A percentile compares a stretch with the other conserved stretches of the same genome.
Conservation (phyloP, 2,329 filamentous ascomycete species). For the Exophiala oligosperma region DNA sequence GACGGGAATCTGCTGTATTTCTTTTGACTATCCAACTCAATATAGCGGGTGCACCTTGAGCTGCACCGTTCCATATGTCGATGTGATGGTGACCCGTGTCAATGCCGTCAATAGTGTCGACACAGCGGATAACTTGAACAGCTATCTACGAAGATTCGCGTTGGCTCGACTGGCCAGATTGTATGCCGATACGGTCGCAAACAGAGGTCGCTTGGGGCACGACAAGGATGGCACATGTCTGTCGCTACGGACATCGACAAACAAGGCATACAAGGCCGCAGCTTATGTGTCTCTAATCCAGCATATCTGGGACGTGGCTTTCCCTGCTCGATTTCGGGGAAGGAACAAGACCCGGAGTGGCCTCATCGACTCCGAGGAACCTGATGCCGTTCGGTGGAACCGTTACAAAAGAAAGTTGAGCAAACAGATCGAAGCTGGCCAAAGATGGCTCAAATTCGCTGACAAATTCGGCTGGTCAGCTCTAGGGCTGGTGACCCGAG, state of each 20-base stretch:
- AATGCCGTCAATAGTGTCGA: neutral
- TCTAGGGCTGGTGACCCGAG: conserved; percentile 1
- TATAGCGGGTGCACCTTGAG: no score
- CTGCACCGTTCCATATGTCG: no score
- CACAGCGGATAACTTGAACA: conserved; percentile 1
- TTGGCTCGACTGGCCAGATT: neutral
- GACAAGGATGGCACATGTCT: neutral
- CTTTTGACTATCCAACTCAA: no score
- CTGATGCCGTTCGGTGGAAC: neutral
- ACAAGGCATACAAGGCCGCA: neutral
- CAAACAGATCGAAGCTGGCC: conserved; percentile 1
- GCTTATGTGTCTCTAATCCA: conserved; percentile 1
- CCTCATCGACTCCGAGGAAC: neutral
- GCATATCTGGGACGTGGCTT: neutral
- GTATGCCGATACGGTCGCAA: neutral
- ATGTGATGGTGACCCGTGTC: no score
- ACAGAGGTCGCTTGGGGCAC: neutral
- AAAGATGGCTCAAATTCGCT: conserved; percentile 1
- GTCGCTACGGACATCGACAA: neutral
- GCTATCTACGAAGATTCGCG: conserved; percentile 3
- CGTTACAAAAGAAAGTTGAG: neutral
- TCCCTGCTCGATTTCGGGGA: neutral
- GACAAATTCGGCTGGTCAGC: neutral
- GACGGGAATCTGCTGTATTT: no score
- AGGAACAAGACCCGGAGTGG: neutral